Evolutionary conservation across 108 stramenopile genomes (phyloP).

Genomic region (Cyclotella atomus): DNA sequence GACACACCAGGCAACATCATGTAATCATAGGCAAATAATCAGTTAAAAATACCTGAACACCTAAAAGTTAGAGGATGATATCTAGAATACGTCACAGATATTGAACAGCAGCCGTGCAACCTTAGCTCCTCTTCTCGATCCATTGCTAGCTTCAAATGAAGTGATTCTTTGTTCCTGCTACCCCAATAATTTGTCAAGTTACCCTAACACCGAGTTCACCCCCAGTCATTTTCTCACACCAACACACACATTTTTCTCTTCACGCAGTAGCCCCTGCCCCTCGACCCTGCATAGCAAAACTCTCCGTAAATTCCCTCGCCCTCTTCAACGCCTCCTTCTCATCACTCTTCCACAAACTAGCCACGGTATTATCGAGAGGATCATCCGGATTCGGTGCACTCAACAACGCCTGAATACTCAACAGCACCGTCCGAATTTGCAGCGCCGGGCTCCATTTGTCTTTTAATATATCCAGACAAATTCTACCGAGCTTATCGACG

Average conservation of each 20-base stretch:
- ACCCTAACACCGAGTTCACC: no score
- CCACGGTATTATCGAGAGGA: constrained; percentile 96
- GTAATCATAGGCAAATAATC: no score
- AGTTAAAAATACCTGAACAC: no score
- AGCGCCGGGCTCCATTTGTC: constrained; percentile 99
- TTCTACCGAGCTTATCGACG: constrained; percentile 97
- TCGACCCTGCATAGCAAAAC: constrained; percentile 78
- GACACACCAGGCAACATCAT: no score
- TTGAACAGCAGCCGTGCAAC: no score
- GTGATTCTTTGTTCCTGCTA: no score
- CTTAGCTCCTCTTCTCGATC: no score
- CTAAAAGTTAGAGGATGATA: no score
- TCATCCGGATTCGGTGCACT: constrained; percentile 98
- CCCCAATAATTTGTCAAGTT: no score
- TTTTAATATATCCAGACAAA: constrained; percentile 99
- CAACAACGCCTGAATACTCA: constrained; percentile 95
- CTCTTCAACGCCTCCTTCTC: constrained; percentile 89
- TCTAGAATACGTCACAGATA: no score
- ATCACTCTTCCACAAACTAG: constrained; percentile 96
- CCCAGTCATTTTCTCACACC: no score
- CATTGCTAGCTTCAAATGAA: no score
- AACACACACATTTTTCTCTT: background rate
- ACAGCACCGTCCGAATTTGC: constrained; percentile 94
- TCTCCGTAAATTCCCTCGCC: constrained; percentile 91
- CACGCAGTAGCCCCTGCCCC: background rate